Base-by-base conservation (phyloP, 2,329 filamentous ascomycete species). In the Phyllosticta paracitricarpa region DNA sequence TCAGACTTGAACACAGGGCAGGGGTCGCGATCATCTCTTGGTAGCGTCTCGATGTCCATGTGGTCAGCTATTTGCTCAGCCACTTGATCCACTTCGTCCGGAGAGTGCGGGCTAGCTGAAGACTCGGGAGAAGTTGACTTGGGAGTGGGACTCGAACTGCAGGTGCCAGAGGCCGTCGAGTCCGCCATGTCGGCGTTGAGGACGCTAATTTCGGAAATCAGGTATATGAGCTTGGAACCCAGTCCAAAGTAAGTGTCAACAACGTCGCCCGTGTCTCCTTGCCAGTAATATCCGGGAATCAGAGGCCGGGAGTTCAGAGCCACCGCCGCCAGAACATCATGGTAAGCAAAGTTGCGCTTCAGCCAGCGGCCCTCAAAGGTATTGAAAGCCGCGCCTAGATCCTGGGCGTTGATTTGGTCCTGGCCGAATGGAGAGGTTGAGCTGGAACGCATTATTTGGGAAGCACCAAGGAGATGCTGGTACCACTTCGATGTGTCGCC, bases 401-500 rank as follows among this genome's bases (percentile, higher is more conserved):
- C 55, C 25, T 58, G 56, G 9, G 60, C 33, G 12, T 26, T 58
- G 10, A 62, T 19, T 2, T 62, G 30, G 12, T 33, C 60, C 4
- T 53, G 35, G 7, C 33, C 48, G 33, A 51, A 51, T 26, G 53
- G 53, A 52, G 52, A 54, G 3, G 40, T 51, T 9, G 60, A 62
- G 33, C 51, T 56, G 6, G 60, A 51, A 3, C 56, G 52, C 25
- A 62, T 62, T 7, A 62, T 58, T 33, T 62, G 60, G 25, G 60
- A 62, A 4, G 60, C 60, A 17, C 60, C 60, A 26, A 62, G 51
- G 30, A 62, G 51, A 35, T 62, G 60, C 28, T 62, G 54, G 24
- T 62, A 62, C 60, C 60, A 62, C 35, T 61, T 61, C 30, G 56
- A 58, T 5, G 60, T 62, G 22, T 62, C 60, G 25, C 60, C 60